Conservation (phyloP, 78 protist species). For the Dictyostelium purpureum region DNA sequence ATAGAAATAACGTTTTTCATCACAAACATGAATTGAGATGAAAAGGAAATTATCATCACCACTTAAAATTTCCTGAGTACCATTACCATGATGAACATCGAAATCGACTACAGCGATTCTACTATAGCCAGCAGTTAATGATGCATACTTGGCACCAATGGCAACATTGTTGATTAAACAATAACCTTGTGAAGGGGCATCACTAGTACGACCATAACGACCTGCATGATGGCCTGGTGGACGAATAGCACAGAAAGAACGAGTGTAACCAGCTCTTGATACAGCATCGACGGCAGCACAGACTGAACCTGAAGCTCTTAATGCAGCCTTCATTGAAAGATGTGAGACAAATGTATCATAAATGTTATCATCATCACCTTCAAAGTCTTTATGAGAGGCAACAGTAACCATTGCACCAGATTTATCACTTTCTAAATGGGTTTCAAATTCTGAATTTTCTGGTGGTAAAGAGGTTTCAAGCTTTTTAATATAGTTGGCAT, state of each 20-base stretch:
- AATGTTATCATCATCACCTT: slow-evolving; percentile 52
- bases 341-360: slow-evolving; percentile 81
- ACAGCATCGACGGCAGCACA: slow-evolving; percentile 82
- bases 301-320: slow-evolving; percentile 83
- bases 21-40: slow-evolving; percentile 83
- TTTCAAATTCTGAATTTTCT: slow-evolving; percentile 37
- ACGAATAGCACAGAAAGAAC: slow-evolving; percentile 84
- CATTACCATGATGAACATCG: slow-evolving; percentile 91
- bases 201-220: slow-evolving; percentile 54
- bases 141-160: slow-evolving; percentile 86
- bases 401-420: slow-evolving; percentile 46
- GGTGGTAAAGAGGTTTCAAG: slow-evolving; percentile 60
- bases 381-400: slow-evolving; percentile 26
- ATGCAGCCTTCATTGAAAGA: slow-evolving; percentile 77
- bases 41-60: slow-evolving; percentile 82
- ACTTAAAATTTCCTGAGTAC: slow-evolving; percentile 83
- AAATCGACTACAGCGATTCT: slow-evolving; percentile 87
- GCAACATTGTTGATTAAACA: slow-evolving; percentile 89
- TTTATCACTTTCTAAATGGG: slow-evolving; percentile 64
- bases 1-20: slow-evolving; percentile 65
- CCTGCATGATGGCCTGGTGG: slow-evolving; percentile 94
- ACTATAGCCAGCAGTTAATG: neutral
- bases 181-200: slow-evolving; percentile 86
- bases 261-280: slow-evolving; percentile 8
- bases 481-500: slow-evolving; percentile 62